Base-by-base conservation (phyloP, 2,329 filamentous ascomycete genomes). In the Pestalotiopsis sp. region DNA sequence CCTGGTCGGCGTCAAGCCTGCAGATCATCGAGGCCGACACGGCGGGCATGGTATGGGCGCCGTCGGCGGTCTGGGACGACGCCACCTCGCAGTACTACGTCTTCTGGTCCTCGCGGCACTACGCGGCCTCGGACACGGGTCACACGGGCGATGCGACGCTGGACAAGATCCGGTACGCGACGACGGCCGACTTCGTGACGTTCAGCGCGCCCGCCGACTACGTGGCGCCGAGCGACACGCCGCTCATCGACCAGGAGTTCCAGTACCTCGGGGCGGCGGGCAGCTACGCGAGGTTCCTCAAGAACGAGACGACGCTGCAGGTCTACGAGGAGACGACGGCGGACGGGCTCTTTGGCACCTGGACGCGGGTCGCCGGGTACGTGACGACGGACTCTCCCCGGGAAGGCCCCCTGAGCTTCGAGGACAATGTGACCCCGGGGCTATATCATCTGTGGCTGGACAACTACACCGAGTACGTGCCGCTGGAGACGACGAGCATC, bases 241-340 rank as follows among this genome's bases (percentile, higher is more conserved):
- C 81, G 2, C 74, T 87, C 49, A 87, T 87, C 69, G 85, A 87
- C 69, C 81, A 85, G 38, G 81, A 84, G 66, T 82, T 87, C 74
- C 79, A 84, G 38, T 76, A 80, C 23, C 76, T 86, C 0, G 83
- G 82, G 49, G 74, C 75, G 6, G 75, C 77, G 3, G 80, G 76
- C 2, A 70, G 76, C 11, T 87, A 82, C 59, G 81, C 79, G 0
- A 81, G 85, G 5, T 87, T 87, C 75, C 72, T 86, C 65, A 87
- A 87, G 74, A 84, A 87, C 71, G 84, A 86, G 72, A 81, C 82
- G 0, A 80, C 79, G 2, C 81, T 81, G 49, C 80, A 81, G n/a
- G 81, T 87, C 3, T 87, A 83, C 69, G 81, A 83, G 55, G 84
- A 87, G 70, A 78, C 78, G 9, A 82, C 80, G 0, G 79, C 81